Evolutionary conservation across 2,329 filamentous ascomycete genomes (phyloP), one percentile per base, ranked within the genome.

Genomic region (Aspergillus piperis): DNA sequence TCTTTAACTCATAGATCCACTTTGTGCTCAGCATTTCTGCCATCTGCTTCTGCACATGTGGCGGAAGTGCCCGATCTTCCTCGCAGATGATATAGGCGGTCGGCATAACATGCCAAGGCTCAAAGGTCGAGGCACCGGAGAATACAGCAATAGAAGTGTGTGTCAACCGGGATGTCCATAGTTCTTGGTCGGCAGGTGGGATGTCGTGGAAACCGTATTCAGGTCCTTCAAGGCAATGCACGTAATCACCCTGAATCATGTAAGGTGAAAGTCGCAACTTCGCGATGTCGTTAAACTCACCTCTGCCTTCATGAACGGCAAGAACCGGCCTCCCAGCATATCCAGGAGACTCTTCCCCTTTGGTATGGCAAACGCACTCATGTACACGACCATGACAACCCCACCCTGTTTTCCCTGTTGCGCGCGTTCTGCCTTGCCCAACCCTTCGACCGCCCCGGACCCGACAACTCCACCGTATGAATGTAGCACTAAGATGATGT

Each of bases 31-130:
- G 68, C 10, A 25, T 13, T 15, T 59, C 67, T 6, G 61, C 60
- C 5, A 78, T 72, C 1, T 51, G 58, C 8, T 77, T 70, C 61
- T 79, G 76, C 3, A 68, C 58, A 2, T 52, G 21, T 8, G 61
- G 52, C 10, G 73, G 71, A 48, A 79, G 63, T 1, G 73, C 70
- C n/a, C 38, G 56, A 57, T 80, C 76, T 21, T 76, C 62, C 58
- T 76, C 73, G 25, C 73, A 76, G 15, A 76, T 41, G 19, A 80
- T 64, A 59, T 78, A 79, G 2, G 68, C 63, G 3, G 62, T 71
- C 2, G 75, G 73, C 7, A 77, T 73, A 13, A 15, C 32, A 39
- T 64, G 68, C 74, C 75, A 79, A 2, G 70, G 68, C 21, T 73
- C 70, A 25, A 70, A 69, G 0, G 67, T 72, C 3, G 68, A 54